Conservation (phyloP, 305 asterid species). For the Fraxinus albicans region DNA sequence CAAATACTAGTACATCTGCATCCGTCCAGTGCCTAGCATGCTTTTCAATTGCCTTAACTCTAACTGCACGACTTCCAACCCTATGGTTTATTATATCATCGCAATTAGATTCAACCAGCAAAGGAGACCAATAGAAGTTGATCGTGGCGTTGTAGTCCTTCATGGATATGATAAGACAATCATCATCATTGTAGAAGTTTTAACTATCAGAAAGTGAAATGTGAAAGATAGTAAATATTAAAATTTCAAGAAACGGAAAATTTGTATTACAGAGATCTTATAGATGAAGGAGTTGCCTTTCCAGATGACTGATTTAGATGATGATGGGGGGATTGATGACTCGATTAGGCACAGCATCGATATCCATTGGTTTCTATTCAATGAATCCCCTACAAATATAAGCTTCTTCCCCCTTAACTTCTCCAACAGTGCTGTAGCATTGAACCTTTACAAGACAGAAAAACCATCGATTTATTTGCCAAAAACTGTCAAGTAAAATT, state of each 20-base stretch:
- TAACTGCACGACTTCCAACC: conserved; percentile 29
- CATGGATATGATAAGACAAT: not conserved
- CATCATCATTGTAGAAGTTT: not conserved
- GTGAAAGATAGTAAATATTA: too few species aligned
- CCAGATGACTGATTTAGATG: conserved; percentile 6
- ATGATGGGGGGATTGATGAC: conserved; percentile 24
- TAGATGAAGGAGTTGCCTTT: conserved; percentile 26
- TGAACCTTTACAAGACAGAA: conserved; percentile 22
- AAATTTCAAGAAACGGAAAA: not conserved
- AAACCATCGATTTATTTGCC: not conserved
- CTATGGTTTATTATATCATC: conserved; percentile 45
- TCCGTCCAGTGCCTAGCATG: conserved; percentile 64
- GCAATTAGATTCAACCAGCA: conserved; percentile 72
- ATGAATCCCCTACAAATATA: conserved; percentile 45
- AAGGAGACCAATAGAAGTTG: conserved; percentile 76
- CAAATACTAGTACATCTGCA: conserved; percentile 62
- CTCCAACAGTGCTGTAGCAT: conserved; percentile 40
- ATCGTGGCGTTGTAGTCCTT: conserved; percentile 64
- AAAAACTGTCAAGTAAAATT: not conserved
- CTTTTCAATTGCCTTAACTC: conserved; percentile 50
- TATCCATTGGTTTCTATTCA: conserved; percentile 44
- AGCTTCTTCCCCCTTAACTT: conserved; percentile 41
- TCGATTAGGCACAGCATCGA: conserved; percentile 49
- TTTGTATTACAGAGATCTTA: conserved; percentile 27
- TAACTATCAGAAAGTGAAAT: too few species aligned